A percentile compares a stretch with the other conserved stretches of the same genome.
These are phyloP conservation scores for Cladosporium sp. DNA, from an alignment of 2,329 filamentous ascomycete genomes.

Conservation along the genomic window DNA sequence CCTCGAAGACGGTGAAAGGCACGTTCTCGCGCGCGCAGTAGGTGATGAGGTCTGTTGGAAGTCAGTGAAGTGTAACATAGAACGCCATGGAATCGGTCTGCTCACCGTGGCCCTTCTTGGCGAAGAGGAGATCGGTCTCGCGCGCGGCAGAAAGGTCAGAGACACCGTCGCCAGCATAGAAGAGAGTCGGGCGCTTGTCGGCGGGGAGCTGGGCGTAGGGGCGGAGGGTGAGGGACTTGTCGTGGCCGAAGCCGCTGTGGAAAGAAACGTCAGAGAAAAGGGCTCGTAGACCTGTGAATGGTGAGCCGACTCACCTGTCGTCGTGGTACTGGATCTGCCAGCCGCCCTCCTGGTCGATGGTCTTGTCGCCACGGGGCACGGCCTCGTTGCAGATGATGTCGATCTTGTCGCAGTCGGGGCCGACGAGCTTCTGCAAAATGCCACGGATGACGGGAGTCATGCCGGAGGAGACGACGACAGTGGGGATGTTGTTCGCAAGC, in stretches of 20 bases:
- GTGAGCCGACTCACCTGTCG: constrained; percentile 59
- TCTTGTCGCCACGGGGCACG: constrained; percentile 64
- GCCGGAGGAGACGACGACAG: constrained; percentile 87
- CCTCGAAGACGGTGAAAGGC: constrained; percentile 82
- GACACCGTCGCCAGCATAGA: constrained; percentile 94
- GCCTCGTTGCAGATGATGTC: constrained; percentile 91
- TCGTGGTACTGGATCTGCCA: constrained; percentile 91
- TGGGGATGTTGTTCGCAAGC: constrained; percentile 77
- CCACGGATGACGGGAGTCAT: constrained; percentile 91
- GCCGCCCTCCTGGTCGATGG: constrained; percentile 74
- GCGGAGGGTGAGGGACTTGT: constrained; percentile 89
- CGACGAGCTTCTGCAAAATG: constrained; percentile 76
- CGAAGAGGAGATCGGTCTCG: constrained; percentile 91
- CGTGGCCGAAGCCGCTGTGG: constrained; percentile 80
- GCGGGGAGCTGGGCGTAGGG: constrained; percentile 76
- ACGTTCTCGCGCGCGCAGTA: constrained; percentile 84
- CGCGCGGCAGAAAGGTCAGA: constrained; percentile 88
- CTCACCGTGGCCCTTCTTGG: constrained; percentile 81
- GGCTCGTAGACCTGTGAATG: background rate
- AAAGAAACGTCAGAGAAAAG: background rate
- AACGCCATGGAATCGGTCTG: background rate
- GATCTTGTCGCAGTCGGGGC: constrained; percentile 74
- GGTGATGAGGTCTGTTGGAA: constrained; percentile 69
- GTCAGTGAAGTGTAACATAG: background rate
- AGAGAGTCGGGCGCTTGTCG: constrained; percentile 72